Conservation (phyloP, 2,329 filamentous ascomycete species). For the Cadophora gregata region DNA sequence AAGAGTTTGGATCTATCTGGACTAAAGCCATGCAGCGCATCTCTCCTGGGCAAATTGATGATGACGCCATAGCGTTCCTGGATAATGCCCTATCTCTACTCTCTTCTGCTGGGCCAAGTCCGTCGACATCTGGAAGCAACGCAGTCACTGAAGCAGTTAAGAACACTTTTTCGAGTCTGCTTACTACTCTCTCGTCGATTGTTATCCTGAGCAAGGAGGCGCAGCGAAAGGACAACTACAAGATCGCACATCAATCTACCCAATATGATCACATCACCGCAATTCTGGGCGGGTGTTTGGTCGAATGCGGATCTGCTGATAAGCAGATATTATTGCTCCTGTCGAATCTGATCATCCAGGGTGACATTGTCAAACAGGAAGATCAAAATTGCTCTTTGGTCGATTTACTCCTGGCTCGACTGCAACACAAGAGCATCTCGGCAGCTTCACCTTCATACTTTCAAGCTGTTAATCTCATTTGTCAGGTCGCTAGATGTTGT, state of each 20-base stretch:
- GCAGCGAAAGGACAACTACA: neutral
- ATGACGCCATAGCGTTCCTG: constrained; percentile 48
- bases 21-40: constrained; percentile 46
- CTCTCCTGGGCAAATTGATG: constrained; percentile 42
- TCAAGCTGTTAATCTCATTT: constrained; percentile 47
- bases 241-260: neutral
- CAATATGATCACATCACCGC: constrained; percentile 19
- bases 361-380: neutral
- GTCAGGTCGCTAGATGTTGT: constrained; percentile 55
- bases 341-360: constrained; percentile 28
- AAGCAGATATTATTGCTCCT: constrained; percentile 30
- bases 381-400: constrained; percentile 7
- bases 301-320: neutral
- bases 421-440: constrained; percentile 11
- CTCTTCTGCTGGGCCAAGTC: constrained; percentile 26
- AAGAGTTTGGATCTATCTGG: constrained; percentile 51
- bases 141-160: constrained; percentile 32
- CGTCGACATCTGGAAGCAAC: neutral
- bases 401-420: constrained; percentile 22
- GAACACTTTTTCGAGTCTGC: constrained; percentile 50
- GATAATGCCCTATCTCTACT: constrained; percentile 44
- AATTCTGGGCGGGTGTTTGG: constrained; percentile 32
- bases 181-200: constrained; percentile 50
- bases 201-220: constrained; percentile 40
- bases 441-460: constrained; percentile 22